Conservation (phyloP, 331 rosid species). For the Spiraea crenata region DNA sequence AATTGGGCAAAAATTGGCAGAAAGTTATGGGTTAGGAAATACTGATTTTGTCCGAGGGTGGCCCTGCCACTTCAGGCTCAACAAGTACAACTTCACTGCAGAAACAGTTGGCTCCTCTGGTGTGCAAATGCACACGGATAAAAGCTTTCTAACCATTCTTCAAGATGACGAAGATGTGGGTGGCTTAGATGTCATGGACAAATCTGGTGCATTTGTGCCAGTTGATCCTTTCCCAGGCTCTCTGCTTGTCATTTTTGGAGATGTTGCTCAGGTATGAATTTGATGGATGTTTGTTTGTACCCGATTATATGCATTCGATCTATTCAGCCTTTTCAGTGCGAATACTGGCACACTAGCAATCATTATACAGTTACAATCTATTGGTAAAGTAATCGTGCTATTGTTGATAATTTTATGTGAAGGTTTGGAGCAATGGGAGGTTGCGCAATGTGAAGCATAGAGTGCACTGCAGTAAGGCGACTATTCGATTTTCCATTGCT, state of each 20-base stretch:
- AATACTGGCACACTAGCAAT: too few relatives aligned
- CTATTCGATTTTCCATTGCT: conserved; percentile 44
- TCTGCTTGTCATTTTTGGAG: conserved; percentile 34
- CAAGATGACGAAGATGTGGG: conserved; percentile 65
- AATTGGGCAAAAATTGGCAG: conserved; percentile 39
- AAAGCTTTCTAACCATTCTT: conserved; percentile 52
- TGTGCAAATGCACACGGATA: conserved; percentile 49
- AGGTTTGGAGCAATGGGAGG: conserved; percentile 74
- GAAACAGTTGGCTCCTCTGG: conserved; percentile 48
- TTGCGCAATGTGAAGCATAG: conserved; percentile 51
- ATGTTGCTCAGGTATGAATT: conserved; percentile 31
- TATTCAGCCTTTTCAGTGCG: too few relatives aligned
- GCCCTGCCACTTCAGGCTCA: conserved; percentile 48
- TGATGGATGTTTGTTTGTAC: too few relatives aligned
- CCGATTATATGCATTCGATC: too few relatives aligned
- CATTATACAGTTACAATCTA: too few relatives aligned
- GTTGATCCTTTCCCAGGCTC: conserved; percentile 43
- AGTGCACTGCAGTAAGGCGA: conserved; percentile 52
- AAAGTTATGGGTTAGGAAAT: conserved; percentile 39
- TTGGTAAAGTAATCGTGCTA: not conserved
- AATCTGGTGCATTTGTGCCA: conserved; percentile 26
- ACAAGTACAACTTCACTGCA: conserved; percentile 55
- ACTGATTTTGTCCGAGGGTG: conserved; percentile 34
- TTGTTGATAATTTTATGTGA: not conserved
- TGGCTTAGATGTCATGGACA: conserved; percentile 53